These are phyloP conservation scores for Verticillium alfalfae DNA, from an alignment of 2,329 filamentous ascomycete genomes.

Conservation along the genomic window DNA sequence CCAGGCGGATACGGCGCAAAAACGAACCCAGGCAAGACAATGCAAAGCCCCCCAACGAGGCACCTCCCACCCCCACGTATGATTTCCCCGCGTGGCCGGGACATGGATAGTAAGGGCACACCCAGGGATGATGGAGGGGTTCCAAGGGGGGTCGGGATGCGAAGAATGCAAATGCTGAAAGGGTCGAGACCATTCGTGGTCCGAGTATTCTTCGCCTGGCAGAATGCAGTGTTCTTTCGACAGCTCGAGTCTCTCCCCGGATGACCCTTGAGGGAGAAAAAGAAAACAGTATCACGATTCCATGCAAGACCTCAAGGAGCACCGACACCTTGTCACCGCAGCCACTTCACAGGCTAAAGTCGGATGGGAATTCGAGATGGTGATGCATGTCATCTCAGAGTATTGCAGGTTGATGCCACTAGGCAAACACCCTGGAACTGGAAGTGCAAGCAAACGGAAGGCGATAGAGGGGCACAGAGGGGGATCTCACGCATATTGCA, in stretches of 20 bases:
- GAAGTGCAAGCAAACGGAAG: neutral
- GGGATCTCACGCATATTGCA: neutral
- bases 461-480: neutral
- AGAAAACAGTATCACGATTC: too few relatives aligned
- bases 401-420: neutral
- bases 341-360: neutral
- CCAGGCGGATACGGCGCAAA: neutral
- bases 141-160: neutral
- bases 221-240: neutral
- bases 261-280: too few relatives aligned
- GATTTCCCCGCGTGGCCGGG: neutral
- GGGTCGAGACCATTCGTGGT: neutral
- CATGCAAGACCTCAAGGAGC: neutral
- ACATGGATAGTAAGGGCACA: neutral
- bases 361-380: neutral
- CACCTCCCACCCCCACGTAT: constrained; percentile 1
- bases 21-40: neutral
- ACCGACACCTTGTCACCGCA: neutral
- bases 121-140: neutral
- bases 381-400: neutral
- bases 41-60: neutral
- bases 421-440: neutral
- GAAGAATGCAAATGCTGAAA: neutral
- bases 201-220: neutral
- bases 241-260: too few relatives aligned